Evolutionary conservation across 2,329 filamentous ascomycete species (phyloP).

Genomic region (Penicillium sp.): DNA sequence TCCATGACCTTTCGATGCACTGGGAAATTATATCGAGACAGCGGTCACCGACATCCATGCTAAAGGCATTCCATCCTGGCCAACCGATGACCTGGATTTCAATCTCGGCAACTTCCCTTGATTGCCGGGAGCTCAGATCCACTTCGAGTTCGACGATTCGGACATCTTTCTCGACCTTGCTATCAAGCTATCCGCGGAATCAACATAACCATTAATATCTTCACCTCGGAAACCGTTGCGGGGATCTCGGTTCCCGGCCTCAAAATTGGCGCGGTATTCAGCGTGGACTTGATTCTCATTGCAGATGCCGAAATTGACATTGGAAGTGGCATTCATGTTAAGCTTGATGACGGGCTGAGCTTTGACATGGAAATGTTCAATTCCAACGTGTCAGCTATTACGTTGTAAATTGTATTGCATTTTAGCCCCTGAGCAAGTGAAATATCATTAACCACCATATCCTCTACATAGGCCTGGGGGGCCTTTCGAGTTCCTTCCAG

Average conservation of each 20-base stretch:
- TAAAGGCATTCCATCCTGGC: conserved; percentile 7
- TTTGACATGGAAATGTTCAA: conserved; percentile 56
- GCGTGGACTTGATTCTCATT: conserved; percentile 55
- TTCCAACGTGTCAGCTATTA: conserved; percentile 50
- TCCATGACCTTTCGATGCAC: neutral
- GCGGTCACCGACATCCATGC: neutral
- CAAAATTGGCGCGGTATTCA: conserved; percentile 51
- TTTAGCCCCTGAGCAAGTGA: too few species aligned
- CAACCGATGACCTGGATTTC: conserved; percentile 46
- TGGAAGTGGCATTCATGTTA: conserved; percentile 57
- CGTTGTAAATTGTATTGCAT: conserved; percentile 46
- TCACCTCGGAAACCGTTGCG: conserved; percentile 46
- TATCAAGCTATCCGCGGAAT: conserved; percentile 43
- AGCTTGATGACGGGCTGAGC: conserved; percentile 53
- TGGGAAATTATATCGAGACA: conserved; percentile 3
- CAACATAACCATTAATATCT: conserved; percentile 55
- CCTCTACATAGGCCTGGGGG: conserved; percentile 49
- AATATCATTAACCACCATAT: neutral
- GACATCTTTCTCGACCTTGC: conserved; percentile 56
- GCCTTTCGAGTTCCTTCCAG: conserved; percentile 59
- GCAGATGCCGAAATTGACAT: conserved; percentile 53
- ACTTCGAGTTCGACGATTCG: conserved; percentile 53
- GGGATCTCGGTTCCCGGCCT: conserved; percentile 47
- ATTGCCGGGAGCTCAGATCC: conserved; percentile 28
- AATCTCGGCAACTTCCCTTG: conserved; percentile 26